Percentiles rank a stretch among this genome's conserved stretches.
Evolutionary conservation across 2,329 filamentous ascomycete species (phyloP).

Genomic region (Sclerotinia glacialis): DNA sequence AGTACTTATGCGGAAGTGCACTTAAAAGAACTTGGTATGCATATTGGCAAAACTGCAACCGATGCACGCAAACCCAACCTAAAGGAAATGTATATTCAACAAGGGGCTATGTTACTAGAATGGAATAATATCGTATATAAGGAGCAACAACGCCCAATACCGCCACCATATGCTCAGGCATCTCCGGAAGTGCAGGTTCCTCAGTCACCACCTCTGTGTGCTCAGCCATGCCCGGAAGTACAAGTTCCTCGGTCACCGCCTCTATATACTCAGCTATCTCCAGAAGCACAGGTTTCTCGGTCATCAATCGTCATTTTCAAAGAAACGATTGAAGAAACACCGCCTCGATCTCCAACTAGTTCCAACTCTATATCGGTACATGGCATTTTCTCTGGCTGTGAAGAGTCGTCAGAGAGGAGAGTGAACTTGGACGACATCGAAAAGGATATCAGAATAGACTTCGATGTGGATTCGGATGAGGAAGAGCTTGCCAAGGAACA

Average conservation of each 20-base stretch:
- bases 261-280: too few species aligned
- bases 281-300: not conserved
- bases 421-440: not conserved
- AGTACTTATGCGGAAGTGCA: too few species aligned
- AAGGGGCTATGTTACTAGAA: too few species aligned
- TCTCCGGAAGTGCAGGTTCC: too few species aligned
- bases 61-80: too few species aligned
- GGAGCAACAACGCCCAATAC: too few species aligned
- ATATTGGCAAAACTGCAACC: too few species aligned
- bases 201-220: too few species aligned
- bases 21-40: too few species aligned
- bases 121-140: too few species aligned
- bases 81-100: too few species aligned
- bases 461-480: slow-evolving; percentile 5
- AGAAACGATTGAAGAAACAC: not conserved
- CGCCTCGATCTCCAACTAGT: not conserved
- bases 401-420: not conserved
- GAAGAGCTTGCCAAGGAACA: not conserved
- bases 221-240: not conserved
- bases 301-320: not conserved
- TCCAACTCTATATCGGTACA: not conserved
- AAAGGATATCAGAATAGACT: not conserved
- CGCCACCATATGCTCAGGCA: too few species aligned
- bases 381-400: not conserved
- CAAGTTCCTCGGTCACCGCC: not conserved